phyloP scores from a whole-genome alignment of 2,329 filamentous ascomycete genomes.

The Pseudocercospora macadamiae region DNA sequence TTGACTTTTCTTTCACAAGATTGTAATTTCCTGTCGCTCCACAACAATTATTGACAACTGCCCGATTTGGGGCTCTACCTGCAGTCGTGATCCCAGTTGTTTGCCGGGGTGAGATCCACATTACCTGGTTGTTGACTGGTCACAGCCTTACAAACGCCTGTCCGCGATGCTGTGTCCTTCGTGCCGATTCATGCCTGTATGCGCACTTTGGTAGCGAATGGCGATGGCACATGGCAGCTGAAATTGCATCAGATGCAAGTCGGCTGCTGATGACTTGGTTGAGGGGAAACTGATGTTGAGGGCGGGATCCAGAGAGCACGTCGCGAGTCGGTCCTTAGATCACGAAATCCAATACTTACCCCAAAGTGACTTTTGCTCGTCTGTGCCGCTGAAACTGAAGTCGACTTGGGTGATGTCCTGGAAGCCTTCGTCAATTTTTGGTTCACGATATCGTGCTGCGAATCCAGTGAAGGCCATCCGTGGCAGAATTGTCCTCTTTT shows the following conservation, averaged over 20 bases:
- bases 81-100: constrained; percentile 11
- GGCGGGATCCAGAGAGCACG: background rate
- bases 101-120: constrained; percentile 9
- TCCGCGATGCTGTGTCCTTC: constrained; percentile 16
- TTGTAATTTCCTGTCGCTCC: constrained; percentile 12
- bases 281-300: background rate
- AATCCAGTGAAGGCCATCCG: constrained; percentile 80
- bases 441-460: constrained; percentile 71
- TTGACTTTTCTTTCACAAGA: background rate
- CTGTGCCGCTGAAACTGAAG: constrained; percentile 64
- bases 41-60: constrained; percentile 8
- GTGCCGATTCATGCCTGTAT: constrained; percentile 15
- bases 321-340: no score
- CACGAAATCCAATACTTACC: constrained; percentile 69
- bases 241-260: background rate
- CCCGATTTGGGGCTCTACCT: constrained; percentile 6
- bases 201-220: constrained; percentile 12
- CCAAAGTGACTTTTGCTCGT: constrained; percentile 73
- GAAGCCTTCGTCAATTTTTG: constrained; percentile 77
- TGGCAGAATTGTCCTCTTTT: constrained; percentile 73
- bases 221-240: constrained; percentile 21
- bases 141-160: constrained; percentile 13
- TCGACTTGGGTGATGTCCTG: constrained; percentile 74
- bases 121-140: constrained; percentile 16
- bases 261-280: background rate